These are phyloP conservation scores for Collybia sp. DNA, from an alignment of 768 basidiomycete species.

Conservation along the genomic window DNA sequence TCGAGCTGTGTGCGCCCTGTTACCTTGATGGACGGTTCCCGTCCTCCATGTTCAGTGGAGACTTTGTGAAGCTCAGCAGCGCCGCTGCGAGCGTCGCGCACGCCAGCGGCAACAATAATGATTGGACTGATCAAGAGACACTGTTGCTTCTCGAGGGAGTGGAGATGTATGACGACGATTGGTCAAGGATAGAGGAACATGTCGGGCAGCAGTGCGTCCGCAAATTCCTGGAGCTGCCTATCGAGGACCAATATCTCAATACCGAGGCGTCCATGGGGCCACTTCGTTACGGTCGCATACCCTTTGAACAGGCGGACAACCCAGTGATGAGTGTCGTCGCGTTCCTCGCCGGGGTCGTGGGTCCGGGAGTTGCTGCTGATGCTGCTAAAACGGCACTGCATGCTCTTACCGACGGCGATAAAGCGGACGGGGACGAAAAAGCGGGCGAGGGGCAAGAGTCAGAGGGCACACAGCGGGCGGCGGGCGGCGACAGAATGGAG, in stretches of 20 bases:
- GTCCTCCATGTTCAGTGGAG: constrained; percentile 91
- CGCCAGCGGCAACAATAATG: constrained; percentile 41
- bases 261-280: constrained; percentile 74
- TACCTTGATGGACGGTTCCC: constrained; percentile 98
- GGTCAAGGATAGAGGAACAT: constrained; percentile 89
- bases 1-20: constrained; percentile 87
- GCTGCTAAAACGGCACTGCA: constrained; percentile 90
- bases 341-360: constrained; percentile 90
- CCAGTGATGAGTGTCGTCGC: constrained; percentile 99
- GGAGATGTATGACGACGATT: constrained; percentile 98
- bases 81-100: constrained; percentile 33
- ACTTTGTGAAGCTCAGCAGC: constrained; percentile 84
- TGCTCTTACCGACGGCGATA: constrained; percentile 64
- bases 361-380: constrained; percentile 86
- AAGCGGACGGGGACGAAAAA: constrained; percentile 26
- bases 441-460: constrained; percentile 26
- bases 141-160: constrained; percentile 89
- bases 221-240: constrained; percentile 93
- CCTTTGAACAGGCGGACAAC: constrained; percentile 94
- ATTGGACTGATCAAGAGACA: constrained; percentile 91
- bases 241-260: constrained; percentile 90
- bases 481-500: constrained; percentile 40
- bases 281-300: constrained; percentile 71
- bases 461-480: constrained; percentile 20
- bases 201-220: constrained; percentile 95